Evolutionary conservation across 805 yeast species (phyloP).

Genomic region (Suhomyces sp.): DNA sequence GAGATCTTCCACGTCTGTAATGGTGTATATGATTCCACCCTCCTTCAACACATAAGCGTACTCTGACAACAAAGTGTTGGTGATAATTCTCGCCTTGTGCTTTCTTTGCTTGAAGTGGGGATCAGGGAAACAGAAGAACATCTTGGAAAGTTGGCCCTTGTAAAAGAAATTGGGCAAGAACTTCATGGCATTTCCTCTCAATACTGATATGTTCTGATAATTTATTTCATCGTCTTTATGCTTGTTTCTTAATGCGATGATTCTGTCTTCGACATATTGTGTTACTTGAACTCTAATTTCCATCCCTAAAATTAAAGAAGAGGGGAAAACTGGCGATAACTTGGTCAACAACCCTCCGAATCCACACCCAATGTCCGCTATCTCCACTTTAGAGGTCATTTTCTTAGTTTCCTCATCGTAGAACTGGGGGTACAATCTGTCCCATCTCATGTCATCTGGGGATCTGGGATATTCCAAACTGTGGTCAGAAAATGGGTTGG

Average conservation of each 20-base stretch:
- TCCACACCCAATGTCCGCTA: constrained; percentile 97
- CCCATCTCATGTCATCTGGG: constrained; percentile 90
- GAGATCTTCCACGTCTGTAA: constrained; percentile 91
- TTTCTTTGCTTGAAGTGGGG: constrained; percentile 97
- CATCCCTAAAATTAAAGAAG: constrained; percentile 83
- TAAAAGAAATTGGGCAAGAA: constrained; percentile 90
- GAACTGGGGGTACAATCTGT: constrained; percentile 64
- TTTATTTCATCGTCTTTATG: constrained; percentile 26
- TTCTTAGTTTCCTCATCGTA: constrained; percentile 39
- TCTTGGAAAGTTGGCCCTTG: constrained; percentile 78
- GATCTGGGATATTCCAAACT: constrained; percentile 79
- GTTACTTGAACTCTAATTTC: constrained; percentile 98
- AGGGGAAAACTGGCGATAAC: constrained; percentile 73
- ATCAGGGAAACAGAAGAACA: constrained; percentile 99
- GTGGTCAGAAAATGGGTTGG: constrained; percentile 96
- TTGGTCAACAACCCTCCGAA: constrained; percentile 88
- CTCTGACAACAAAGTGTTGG: constrained; percentile 83
- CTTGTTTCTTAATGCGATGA: constrained; percentile 77
- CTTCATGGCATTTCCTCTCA: constrained; percentile 97
- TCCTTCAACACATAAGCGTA: constrained; percentile 87
- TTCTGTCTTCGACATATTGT: constrained; percentile 92
- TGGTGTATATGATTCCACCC: constrained; percentile 88
- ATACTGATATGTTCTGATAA: constrained; percentile 83
- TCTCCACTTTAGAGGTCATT: constrained; percentile 60
- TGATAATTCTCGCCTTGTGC: constrained; percentile 94